Conservation (phyloP, 495 filamentous ascomycete genomes). For the Cercophora newfieldiana region DNA sequence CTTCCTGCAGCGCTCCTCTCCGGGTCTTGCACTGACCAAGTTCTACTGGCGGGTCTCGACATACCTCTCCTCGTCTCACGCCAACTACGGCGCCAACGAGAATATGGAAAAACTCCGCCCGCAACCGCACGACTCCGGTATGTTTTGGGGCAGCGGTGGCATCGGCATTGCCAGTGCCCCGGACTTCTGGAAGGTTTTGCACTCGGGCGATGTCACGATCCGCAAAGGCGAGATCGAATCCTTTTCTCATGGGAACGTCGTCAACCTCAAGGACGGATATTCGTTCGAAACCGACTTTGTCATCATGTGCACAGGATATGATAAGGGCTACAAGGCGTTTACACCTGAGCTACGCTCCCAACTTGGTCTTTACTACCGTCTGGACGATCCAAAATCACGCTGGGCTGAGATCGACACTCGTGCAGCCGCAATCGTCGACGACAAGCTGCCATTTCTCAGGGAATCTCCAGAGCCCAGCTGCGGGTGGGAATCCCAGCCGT, state of each 20-base stretch:
- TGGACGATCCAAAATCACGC: no score
- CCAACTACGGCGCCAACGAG: not conserved
- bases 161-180: slow-evolving; percentile 39
- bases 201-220: slow-evolving; percentile 36
- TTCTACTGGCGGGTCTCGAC: not conserved
- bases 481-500: not conserved
- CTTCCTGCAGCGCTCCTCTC: slow-evolving; percentile 25
- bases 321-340: slow-evolving; percentile 24
- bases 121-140: slow-evolving; percentile 17
- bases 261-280: slow-evolving; percentile 18
- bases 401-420: no score
- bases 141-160: slow-evolving; percentile 43
- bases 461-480: not conserved
- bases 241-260: no score
- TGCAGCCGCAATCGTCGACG: no score
- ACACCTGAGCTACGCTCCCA: slow-evolving; percentile 21
- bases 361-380: no score
- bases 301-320: slow-evolving; percentile 37
- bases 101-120: not conserved
- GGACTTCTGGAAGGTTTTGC: slow-evolving; percentile 42
- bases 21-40: slow-evolving; percentile 7
- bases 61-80: not conserved
- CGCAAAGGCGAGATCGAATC: slow-evolving; percentile 29
- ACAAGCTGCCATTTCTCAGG: no score
- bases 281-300: slow-evolving; percentile 28